Conservation (phyloP, 129 eudicot species). For the Lonicera japonica region DNA sequence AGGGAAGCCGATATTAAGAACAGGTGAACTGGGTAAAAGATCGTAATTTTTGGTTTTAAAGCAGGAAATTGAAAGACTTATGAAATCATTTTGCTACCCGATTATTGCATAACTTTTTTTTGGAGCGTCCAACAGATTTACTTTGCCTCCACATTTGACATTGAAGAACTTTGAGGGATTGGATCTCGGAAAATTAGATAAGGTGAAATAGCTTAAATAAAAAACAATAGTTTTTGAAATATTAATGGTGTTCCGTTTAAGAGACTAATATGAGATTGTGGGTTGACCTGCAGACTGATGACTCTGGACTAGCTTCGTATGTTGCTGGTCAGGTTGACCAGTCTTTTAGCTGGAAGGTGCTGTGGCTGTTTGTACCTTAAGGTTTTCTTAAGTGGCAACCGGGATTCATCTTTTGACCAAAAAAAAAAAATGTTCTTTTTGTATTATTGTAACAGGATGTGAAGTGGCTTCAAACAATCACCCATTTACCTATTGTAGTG, state of each 20-base stretch:
- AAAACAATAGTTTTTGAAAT: too few species aligned
- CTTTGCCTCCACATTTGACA: conserved; percentile 58
- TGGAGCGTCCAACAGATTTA: conserved; percentile 41
- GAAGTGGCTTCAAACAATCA: conserved; percentile 90
- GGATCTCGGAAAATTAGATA: conserved; percentile 75
- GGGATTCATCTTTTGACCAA: neutral
- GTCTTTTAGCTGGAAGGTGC: conserved; percentile 91
- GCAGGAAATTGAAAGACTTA: neutral
- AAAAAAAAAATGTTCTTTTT: neutral
- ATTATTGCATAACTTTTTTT: neutral
- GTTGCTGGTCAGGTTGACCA: conserved; percentile 82
- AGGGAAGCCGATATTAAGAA: conserved; percentile 95
- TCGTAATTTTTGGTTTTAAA: neutral
- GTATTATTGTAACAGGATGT: conserved; percentile 45
- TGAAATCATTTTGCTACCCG: neutral
- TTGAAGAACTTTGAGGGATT: conserved; percentile 78
- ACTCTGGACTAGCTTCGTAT: conserved; percentile 90
- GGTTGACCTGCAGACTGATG: conserved; percentile 47
- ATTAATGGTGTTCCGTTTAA: neutral
- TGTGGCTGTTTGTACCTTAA: neutral
- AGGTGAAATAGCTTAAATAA: conserved; percentile 29
- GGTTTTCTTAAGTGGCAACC: neutral
- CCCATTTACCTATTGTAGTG: conserved; percentile 67
- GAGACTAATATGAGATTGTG: neutral
- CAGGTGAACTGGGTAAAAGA: conserved; percentile 39